Percentiles rank a stretch among this genome's conserved stretches.
phyloP scores from a whole-genome alignment of 106 monocot genomes.

The Narthecium ossifragum region DNA sequence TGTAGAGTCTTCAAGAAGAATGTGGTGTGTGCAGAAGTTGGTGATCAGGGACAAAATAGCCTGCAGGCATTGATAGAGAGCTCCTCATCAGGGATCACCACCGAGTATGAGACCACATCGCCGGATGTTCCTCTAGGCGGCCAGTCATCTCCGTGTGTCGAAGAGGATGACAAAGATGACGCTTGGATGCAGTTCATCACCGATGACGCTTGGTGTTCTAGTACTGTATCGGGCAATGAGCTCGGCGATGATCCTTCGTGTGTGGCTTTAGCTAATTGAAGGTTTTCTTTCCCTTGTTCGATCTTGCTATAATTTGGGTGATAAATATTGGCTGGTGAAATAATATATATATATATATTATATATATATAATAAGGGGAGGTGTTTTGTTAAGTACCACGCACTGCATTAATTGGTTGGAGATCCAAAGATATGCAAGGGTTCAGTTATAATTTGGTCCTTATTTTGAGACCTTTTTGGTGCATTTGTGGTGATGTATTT shows the following conservation, averaged over 20 bases:
- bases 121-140: constrained; percentile 42
- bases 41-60: constrained; percentile 45
- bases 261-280: no score
- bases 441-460: no score
- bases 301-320: no score
- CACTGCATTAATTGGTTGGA: no score
- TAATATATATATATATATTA: no score
- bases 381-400: no score
- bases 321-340: no score
- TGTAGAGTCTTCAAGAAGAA: constrained; percentile 97
- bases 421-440: no score
- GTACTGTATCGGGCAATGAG: constrained; percentile 24
- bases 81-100: constrained; percentile 8
- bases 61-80: constrained; percentile 24
- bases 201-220: constrained; percentile 77
- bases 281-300: no score
- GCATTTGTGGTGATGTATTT: no score
- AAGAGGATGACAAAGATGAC: constrained; percentile 74
- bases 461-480: no score
- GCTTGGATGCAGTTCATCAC: constrained; percentile 97
- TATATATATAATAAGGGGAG: no score
- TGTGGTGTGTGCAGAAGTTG: constrained; percentile 36
- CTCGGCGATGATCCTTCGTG: constrained; percentile 21
- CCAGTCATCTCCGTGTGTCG: constrained; percentile 51
- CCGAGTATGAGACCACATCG: constrained; percentile 36